phyloP scores from a whole-genome alignment of 139 green algal species.

The Chlorella sp. region DNA sequence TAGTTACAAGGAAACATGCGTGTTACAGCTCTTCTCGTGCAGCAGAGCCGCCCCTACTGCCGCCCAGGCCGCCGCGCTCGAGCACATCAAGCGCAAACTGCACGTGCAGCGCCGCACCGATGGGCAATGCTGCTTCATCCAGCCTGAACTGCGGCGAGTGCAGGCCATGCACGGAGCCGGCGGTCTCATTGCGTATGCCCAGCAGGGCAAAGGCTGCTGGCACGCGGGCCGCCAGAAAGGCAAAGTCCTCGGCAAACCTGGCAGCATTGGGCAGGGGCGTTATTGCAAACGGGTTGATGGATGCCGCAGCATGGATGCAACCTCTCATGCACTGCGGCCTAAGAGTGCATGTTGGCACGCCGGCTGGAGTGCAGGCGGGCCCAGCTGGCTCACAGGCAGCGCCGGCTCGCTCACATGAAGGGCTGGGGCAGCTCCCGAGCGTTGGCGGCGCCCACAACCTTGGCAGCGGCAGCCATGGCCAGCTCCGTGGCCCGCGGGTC shows the following conservation, averaged over 20 bases:
- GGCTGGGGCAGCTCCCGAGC: constrained; percentile 49
- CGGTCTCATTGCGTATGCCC: constrained; percentile 80
- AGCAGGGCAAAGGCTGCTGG: constrained; percentile 81
- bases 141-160: constrained; percentile 80
- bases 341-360: too few species aligned
- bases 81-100: constrained; percentile 55
- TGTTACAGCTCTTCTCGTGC: background rate
- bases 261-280: background rate
- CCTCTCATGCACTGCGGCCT: too few species aligned
- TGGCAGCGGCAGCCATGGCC: constrained; percentile 63
- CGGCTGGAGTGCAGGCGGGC: too few species aligned
- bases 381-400: too few species aligned
- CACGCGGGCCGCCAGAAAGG: constrained; percentile 60
- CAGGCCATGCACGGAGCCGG: constrained; percentile 64
- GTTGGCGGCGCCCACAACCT: constrained; percentile 31
- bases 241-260: constrained; percentile 73
- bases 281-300: background rate
- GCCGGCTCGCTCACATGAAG: constrained; percentile 48
- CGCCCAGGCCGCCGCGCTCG: background rate
- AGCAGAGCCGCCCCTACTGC: background rate
- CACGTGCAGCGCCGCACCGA: constrained; percentile 79
- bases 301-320: too few species aligned
- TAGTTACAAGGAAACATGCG: background rate
- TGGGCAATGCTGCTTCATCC: constrained; percentile 76
- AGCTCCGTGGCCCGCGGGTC: constrained; percentile 45